Evolutionary conservation across 2,329 filamentous ascomycete genomes (phyloP), one percentile per base, ranked within the genome.

Genomic region (Zymoseptoria crescenta): DNA sequence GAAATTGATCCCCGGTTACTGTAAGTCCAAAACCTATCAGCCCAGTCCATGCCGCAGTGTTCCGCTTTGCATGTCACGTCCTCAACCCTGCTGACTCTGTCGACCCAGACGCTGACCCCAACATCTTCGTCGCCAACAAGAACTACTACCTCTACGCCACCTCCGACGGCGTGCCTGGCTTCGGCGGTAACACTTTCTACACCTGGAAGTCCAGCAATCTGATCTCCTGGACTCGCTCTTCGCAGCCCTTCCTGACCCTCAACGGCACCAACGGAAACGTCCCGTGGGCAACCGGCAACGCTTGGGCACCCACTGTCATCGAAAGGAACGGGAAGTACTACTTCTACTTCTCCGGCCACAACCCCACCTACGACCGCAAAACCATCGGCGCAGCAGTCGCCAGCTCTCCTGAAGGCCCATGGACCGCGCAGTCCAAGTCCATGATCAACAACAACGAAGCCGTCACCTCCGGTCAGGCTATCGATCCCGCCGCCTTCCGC

Each of bases 131-230:
- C 16, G 77, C 77, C 57, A 70, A 73, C 55, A 68, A 74, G 19
- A 74, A 72, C 4, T 80, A 78, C 61, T 80, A 80, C 67, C 74
- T 80, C 50, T 80, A 78, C 59, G 71, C 73, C 1, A 81, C 78
- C 0, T 77, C 76, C 0, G 79, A 80, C 54, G 78, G 78, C 10
- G 74, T 73, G 52, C 56, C 72, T 1, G 72, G 74, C 30, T 80
- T 79, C 78, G 72, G 76, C 0, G 77, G 77, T 3, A 73, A 79
- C 30, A 69, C 71, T n/a, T 80, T 80, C 62, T 80, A 77, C 63
- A 72, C 72, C 53, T 80, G 78, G 79, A 77, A 76, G 57, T 79
- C 77, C 0, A 62, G 64, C 3, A 72, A 80, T 57, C 72, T 80
- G 1, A 72, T 74, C 0, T 63, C 67, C 19, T 80, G 78, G 78